A percentile compares a stretch with the other conserved stretches of the same genome.
These are phyloP conservation scores for Gilbertella persicaria DNA, from an alignment of 371 early-diverging fungal species.

Conservation along the genomic window DNA sequence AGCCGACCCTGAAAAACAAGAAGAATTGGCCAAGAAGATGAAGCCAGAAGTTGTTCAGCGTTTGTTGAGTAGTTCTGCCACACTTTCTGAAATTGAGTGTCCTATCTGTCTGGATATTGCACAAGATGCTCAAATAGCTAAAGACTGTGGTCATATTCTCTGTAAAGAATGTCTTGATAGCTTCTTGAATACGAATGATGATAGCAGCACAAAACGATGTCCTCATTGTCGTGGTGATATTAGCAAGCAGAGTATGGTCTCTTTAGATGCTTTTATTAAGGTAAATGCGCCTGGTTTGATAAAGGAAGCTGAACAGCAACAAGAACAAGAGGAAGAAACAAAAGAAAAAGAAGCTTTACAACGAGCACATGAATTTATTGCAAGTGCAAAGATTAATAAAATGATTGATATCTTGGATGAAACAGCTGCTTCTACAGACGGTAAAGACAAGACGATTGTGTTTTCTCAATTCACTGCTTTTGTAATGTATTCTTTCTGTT, in stretches of 20 bases:
- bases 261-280: slow-evolving; percentile 31
- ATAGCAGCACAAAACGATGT: slow-evolving; percentile 24
- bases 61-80: slow-evolving; percentile 18
- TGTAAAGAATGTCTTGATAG: slow-evolving; percentile 46
- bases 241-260: slow-evolving; percentile 10
- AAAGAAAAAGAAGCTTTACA: slow-evolving; percentile 5
- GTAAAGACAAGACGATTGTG: slow-evolving; percentile 71
- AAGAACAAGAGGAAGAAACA: neutral
- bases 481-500: slow-evolving; percentile 10
- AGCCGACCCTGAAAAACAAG: slow-evolving; percentile 1
- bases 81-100: slow-evolving; percentile 31
- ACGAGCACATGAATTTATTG: slow-evolving; percentile 14
- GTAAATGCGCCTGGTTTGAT: slow-evolving; percentile 31
- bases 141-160: slow-evolving; percentile 46
- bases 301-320: slow-evolving; percentile 10
- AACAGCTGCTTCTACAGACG: slow-evolving; percentile 25
- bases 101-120: slow-evolving; percentile 54
- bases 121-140: slow-evolving; percentile 30
- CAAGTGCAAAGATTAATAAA: slow-evolving; percentile 55
- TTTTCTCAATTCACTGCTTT: slow-evolving; percentile 83
- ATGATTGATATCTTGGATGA: slow-evolving; percentile 50
- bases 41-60: slow-evolving; percentile 23
- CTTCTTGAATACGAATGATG: slow-evolving; percentile 25
- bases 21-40: slow-evolving; percentile 19
- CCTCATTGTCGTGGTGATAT: slow-evolving; percentile 47